Evolutionary conservation across 139 green algal species (phyloP).

Genomic region (Astrephomene gubernaculifera): DNA sequence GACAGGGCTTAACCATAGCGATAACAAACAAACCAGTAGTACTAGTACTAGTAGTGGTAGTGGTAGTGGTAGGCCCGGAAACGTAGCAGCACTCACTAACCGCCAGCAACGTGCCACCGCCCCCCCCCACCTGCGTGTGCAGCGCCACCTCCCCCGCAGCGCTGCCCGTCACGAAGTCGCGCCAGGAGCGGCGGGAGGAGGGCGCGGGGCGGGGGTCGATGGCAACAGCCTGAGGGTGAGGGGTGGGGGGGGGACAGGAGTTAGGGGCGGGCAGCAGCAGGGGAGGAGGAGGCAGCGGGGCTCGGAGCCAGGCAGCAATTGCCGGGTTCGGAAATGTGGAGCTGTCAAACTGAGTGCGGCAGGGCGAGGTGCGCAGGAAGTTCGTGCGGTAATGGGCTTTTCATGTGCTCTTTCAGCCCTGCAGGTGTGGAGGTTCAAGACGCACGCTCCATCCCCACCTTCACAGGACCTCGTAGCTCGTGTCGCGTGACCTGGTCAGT

Average conservation of each 20-base stretch:
- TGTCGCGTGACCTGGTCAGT: slow-evolving; percentile 65
- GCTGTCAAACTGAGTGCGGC: too few species aligned
- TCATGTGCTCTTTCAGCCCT: neutral
- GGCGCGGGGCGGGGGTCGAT: slow-evolving; percentile 85
- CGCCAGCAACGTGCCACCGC: too few species aligned
- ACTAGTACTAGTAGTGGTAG: too few species aligned
- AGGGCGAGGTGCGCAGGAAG: neutral
- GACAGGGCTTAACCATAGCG: too few species aligned
- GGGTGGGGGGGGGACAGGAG: neutral
- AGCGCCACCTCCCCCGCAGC: slow-evolving; percentile 77
- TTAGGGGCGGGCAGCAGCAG: neutral
- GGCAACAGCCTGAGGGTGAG: slow-evolving; percentile 75
- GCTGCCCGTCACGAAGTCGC: slow-evolving; percentile 85
- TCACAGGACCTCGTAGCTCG: slow-evolving; percentile 70
- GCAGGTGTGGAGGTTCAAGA: too few species aligned
- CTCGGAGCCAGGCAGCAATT: neutral
- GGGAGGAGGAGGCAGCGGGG: neutral
- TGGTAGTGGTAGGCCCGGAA: too few species aligned
- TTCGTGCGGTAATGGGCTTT: neutral
- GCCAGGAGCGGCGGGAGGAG: slow-evolving; percentile 60
- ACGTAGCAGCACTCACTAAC: too few species aligned
- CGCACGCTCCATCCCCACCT: slow-evolving; percentile 47
- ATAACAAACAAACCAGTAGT: too few species aligned
- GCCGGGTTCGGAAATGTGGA: too few species aligned
- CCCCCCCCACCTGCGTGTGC: slow-evolving; percentile 75